A percentile compares a stretch with the other conserved stretches of the same genome.
These are phyloP conservation scores for Cyberlindnera euphorbiae DNA, from an alignment of 805 yeast species.

Conservation along the genomic window DNA sequence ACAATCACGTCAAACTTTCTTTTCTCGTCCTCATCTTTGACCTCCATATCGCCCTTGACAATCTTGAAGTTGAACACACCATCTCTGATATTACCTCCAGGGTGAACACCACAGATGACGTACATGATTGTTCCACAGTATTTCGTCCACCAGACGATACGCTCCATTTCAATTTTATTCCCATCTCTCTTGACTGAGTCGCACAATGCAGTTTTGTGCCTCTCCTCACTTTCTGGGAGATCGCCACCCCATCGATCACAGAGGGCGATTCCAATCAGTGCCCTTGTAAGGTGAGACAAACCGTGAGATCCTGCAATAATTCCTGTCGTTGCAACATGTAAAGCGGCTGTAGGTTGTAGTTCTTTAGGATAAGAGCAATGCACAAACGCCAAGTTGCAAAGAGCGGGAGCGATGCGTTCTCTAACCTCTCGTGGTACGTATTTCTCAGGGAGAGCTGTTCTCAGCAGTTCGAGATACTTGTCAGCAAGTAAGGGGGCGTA, in stretches of 20 bases:
- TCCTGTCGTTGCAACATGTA: conserved; percentile 70
- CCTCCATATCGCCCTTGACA: conserved; percentile 26
- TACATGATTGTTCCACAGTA: conserved; percentile 71
- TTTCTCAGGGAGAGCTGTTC: conserved; percentile 51
- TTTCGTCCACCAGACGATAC: conserved; percentile 66
- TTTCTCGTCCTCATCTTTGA: conserved; percentile 28
- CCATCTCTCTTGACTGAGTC: conserved; percentile 44
- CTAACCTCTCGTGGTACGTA: conserved; percentile 55
- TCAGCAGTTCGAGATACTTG: conserved; percentile 49
- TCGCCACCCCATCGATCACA: conserved; percentile 85
- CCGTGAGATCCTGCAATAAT: conserved; percentile 75
- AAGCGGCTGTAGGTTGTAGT: conserved; percentile 67
- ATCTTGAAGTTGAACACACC: conserved; percentile 46
- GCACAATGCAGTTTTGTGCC: conserved; percentile 42
- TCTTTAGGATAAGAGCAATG: conserved; percentile 77
- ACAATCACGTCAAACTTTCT: conserved; percentile 37
- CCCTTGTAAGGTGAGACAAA: conserved; percentile 64
- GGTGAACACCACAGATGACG: conserved; percentile 75
- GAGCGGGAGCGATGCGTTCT: conserved; percentile 60
- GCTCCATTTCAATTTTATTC: conserved; percentile 37
- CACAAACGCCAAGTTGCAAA: conserved; percentile 69
- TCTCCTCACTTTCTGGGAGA: conserved; percentile 51
- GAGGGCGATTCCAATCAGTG: conserved; percentile 65
- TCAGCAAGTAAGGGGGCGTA: conserved; percentile 64
- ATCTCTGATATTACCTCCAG: conserved; percentile 72